A percentile compares a stretch with the other conserved stretches of the same genome.
Evolutionary conservation across 768 basidiomycete genomes (phyloP).

Genomic region (Boletus subparvulus): DNA sequence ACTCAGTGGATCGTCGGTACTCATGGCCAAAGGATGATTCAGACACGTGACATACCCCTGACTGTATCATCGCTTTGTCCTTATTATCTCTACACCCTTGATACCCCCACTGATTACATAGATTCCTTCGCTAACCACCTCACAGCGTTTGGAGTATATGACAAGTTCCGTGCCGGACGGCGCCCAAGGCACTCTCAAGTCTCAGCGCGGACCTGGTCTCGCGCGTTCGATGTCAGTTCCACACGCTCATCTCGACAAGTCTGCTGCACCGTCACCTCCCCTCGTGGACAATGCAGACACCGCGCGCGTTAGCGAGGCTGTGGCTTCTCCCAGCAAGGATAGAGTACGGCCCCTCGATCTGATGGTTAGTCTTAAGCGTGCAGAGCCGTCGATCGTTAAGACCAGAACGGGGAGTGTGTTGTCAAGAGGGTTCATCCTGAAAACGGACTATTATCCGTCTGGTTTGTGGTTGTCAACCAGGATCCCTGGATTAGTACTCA

Average conservation of each 20-base stretch:
- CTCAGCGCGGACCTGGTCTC: background rate
- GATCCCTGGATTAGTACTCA: conserved; percentile 1
- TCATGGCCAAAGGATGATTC: no score
- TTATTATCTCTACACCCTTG: background rate
- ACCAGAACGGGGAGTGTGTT: conserved; percentile 81
- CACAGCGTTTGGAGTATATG: background rate
- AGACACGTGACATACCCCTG: conserved; percentile 8
- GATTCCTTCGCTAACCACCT: background rate
- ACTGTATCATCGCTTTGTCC: no score
- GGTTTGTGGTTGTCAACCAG: conserved; percentile 39
- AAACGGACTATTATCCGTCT: conserved; percentile 88
- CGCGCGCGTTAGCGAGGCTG: conserved; percentile 1
- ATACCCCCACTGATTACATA: background rate
- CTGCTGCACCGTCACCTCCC: conserved; percentile 3
- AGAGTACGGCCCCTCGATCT: conserved; percentile 50
- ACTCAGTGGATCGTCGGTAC: no score
- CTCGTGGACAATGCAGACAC: conserved; percentile 2
- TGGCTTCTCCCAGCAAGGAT: conserved; percentile 5
- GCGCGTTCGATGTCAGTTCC: conserved; percentile 13
- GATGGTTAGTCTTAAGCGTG: conserved; percentile 60
- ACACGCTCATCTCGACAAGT: conserved; percentile 5
- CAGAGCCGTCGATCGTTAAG: conserved; percentile 76
- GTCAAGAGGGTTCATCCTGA: conserved; percentile 87
- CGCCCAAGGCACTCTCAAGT: background rate
- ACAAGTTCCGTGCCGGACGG: background rate